Percentiles rank a stretch among this genome's conserved stretches.
Conservation (phyloP, 2,329 filamentous ascomycete species). For the Colletotrichum trifolii region DNA sequence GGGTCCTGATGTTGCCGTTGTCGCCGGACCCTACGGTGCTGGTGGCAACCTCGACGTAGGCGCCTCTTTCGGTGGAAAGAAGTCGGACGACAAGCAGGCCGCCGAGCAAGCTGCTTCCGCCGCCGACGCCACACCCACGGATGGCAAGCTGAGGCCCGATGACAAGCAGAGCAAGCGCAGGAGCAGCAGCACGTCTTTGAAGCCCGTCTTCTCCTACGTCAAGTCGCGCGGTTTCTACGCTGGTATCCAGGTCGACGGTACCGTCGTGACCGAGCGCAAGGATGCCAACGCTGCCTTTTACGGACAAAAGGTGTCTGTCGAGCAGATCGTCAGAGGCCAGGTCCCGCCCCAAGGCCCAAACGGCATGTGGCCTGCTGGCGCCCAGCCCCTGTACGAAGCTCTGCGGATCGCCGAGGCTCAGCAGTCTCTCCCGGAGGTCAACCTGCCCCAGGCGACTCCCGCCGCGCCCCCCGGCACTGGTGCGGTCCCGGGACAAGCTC, state of each 20-base stretch:
- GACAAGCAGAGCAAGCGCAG: constrained; percentile 32
- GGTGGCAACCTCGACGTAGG: constrained; percentile 78
- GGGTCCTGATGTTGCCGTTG: constrained; percentile 81
- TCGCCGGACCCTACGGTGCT: constrained; percentile 75
- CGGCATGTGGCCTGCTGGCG: constrained; percentile 48
- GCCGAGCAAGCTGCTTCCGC: constrained; percentile 20
- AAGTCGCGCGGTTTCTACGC: constrained; percentile 92
- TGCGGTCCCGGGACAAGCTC: constrained; percentile 11
- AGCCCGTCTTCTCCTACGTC: constrained; percentile 75
- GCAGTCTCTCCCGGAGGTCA: constrained; percentile 35
- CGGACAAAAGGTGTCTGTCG: constrained; percentile 64
- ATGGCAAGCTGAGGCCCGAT: constrained; percentile 57
- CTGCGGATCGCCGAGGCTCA: constrained; percentile 47
- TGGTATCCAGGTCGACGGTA: constrained; percentile 87
- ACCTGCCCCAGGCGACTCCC: constrained; percentile 32
- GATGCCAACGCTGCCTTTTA: constrained; percentile 92
- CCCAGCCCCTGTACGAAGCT: constrained; percentile 44
- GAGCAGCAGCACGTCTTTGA: constrained; percentile 40
- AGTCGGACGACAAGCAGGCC: constrained; percentile 36
- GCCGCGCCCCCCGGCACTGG: constrained; percentile 10
- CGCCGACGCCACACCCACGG: constrained; percentile 24
- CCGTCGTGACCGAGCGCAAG: constrained; percentile 84
- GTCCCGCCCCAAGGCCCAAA: constrained; percentile 43
- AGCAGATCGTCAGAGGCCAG: constrained; percentile 60
- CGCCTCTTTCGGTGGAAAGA: constrained; percentile 38